Base-by-base conservation (phyloP, 495 filamentous ascomycete genomes). In the Hypoxylon perforatum region DNA sequence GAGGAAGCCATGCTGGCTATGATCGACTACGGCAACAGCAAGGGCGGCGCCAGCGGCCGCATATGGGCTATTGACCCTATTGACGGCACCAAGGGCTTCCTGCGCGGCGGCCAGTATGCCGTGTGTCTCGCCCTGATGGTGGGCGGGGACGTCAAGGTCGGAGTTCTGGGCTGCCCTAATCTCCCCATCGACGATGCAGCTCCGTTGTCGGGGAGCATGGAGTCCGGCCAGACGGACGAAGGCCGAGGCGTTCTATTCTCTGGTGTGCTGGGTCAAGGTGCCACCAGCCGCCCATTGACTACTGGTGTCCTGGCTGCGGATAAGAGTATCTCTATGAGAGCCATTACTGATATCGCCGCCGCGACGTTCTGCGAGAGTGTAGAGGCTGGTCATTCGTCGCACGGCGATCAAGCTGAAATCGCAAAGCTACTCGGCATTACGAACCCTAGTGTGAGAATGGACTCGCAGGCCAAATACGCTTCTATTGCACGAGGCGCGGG, bases 51-150 rank as follows among this genome's bases (percentile, higher is more conserved):
- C 46, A 85, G 84, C 67, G 95, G 95, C 22, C 84, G 95, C 61
- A 92, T 97, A 77, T 99, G 95, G 95, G 92, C 95, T 17, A 83
- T 99, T 47, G 95, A 99, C 78, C 95, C 95, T 36, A 96, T 99
- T 60, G 95, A 99, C 76, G 95, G 95, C 45, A 99, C 95, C 56
- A 95, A 96, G 77, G 95, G 95, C 22, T 99, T 99, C 79, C 82
- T 99, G 51, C 85, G 95, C 48, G 96, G 96, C n/a, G 95, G 92
- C 15, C 95, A 99, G 79, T 99, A 99, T 74, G 95, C 95, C 19
- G 92, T 99, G 25, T 97, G 93, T 75, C 85, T 99, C 0, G 95
- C 86, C 30, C 78, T 99, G 70, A 90, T 99, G 70, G 91, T 92
- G 25, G 92, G 97, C 65, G 95, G 94, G n/a, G 88, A 96, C 48